Percentiles rank a stretch among this genome's conserved stretches.
These are phyloP conservation scores for Fusarium xyrophilum DNA, from an alignment of 2,329 filamentous ascomycete genomes.

Conservation along the genomic window DNA sequence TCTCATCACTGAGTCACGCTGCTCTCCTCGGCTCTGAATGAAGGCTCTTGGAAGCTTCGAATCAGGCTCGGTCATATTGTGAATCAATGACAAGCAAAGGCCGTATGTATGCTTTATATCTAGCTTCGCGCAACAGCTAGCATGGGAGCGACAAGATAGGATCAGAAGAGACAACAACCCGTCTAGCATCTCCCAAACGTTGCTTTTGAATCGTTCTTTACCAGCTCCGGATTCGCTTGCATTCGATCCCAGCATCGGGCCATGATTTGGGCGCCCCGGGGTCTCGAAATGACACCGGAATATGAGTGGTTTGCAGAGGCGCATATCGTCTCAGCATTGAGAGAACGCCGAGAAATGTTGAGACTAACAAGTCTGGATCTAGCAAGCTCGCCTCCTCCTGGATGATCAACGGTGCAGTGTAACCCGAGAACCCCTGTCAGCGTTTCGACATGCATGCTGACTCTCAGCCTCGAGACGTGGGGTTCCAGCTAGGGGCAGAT, in stretches of 20 bases:
- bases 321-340: conserved; percentile 16
- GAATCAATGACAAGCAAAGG: background rate
- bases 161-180: conserved; percentile 16
- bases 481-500: conserved; percentile 4
- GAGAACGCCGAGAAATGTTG: conserved; percentile 5
- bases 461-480: conserved; percentile 26
- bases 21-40: background rate
- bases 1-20: background rate
- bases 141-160: conserved; percentile 1
- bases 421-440: conserved; percentile 27
- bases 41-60: background rate
- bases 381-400: conserved; percentile 9
- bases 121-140: conserved; percentile 12
- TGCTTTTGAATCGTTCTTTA: conserved; percentile 31
- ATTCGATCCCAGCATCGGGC: conserved; percentile 30
- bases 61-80: background rate
- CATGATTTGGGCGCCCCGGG: conserved; percentile 9
- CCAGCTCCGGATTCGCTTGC: conserved; percentile 34
- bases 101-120: conserved; percentile 26
- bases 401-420: conserved; percentile 21
- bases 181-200: conserved; percentile 11
- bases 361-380: conserved; percentile 15
- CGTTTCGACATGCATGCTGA: conserved; percentile 12
- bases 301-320: conserved; percentile 8
- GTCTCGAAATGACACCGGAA: conserved; percentile 17